These are phyloP conservation scores for Lactifluus pinguis DNA, from an alignment of 768 basidiomycete genomes.

Conservation along the genomic window DNA sequence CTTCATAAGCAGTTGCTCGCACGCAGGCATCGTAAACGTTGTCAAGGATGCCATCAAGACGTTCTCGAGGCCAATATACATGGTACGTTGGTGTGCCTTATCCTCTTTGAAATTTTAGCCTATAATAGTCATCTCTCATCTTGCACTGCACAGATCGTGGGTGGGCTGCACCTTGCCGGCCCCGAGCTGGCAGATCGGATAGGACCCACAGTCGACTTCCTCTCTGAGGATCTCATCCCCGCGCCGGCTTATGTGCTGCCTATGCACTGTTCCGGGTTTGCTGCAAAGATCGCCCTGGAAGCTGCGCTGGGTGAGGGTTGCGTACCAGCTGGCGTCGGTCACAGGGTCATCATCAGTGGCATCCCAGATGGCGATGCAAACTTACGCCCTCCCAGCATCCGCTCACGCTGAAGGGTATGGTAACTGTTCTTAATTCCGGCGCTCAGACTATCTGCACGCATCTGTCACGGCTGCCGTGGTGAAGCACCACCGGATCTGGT, in stretches of 20 bases:
- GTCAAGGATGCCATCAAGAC: conserved; percentile 54
- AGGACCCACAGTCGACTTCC: conserved; percentile 59
- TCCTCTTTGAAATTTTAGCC: neutral
- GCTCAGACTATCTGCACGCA: neutral
- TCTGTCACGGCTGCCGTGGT: neutral
- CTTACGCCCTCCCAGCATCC: conserved; percentile 8
- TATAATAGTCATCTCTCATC: neutral
- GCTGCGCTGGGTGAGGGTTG: conserved; percentile 62
- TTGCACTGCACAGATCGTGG: conserved; percentile 45
- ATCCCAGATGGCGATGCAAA: conserved; percentile 33
- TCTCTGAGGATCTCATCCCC: conserved; percentile 51
- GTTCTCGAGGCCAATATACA: conserved; percentile 64
- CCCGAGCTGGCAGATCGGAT: conserved; percentile 57
- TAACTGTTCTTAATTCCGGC: neutral
- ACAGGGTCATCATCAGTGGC: conserved; percentile 50
- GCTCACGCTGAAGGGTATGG: neutral
- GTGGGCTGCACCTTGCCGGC: conserved; percentile 77
- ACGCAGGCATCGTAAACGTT: conserved; percentile 84
- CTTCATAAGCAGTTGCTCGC: conserved; percentile 41
- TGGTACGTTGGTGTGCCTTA: conserved; percentile 35
- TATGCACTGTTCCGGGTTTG: conserved; percentile 81
- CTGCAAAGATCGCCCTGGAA: conserved; percentile 63
- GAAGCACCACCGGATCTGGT: neutral
- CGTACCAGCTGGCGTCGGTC: conserved; percentile 71
- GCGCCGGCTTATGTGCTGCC: conserved; percentile 65